Evolutionary conservation across 805 yeast species (phyloP), one percentile per base, ranked within the genome.

Genomic region (Starmerella vitae): DNA sequence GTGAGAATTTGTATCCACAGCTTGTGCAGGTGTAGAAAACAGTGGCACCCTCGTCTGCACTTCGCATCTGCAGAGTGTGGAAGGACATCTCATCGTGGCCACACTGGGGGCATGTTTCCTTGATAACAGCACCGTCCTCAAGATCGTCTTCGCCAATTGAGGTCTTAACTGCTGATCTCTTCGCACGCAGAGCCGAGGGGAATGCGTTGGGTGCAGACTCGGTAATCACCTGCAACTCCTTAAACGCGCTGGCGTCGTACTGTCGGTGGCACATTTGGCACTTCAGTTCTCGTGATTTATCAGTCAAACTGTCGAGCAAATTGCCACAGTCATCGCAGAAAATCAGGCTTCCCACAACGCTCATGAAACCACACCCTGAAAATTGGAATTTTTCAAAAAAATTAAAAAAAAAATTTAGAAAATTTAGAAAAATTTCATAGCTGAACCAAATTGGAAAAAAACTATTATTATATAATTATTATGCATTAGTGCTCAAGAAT

Each of bases 41-140:
- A 8, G 99, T 91, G 21, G 98, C 67, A 70, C 98, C 99, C 70
- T 91, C 99, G 70, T 91, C 99, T 1, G 98, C 99, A 39, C 94
- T 81, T 64, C 99, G 76, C 52, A 91, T 70, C 63, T 91, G 99
- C 50, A 91, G 67, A 4, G 98, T 91, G 57, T 91, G 97, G 59
- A 88, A 91, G 58, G 78, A 86, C 98, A 93, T 93, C 62, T 91
- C 96, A 56, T 91, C 96, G 62, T 86, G 73, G 36, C 94, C 95
- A 72, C 98, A 91, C 61, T 86, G 76, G n/a, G 97, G 97, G 68
- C 99, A 91, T 57, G 81, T 86, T 61, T 91, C 99, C 59, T 86
- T 81, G 59, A 91, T 91, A 10, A 93, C 80, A 29, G 98, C 98
- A 47, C 97, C 98, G 44, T 85, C 96, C 44, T 78, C 93, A 33